Conservation (phyloP, 2,329 filamentous ascomycete species). For the Ceratocystis eucalypticola region DNA sequence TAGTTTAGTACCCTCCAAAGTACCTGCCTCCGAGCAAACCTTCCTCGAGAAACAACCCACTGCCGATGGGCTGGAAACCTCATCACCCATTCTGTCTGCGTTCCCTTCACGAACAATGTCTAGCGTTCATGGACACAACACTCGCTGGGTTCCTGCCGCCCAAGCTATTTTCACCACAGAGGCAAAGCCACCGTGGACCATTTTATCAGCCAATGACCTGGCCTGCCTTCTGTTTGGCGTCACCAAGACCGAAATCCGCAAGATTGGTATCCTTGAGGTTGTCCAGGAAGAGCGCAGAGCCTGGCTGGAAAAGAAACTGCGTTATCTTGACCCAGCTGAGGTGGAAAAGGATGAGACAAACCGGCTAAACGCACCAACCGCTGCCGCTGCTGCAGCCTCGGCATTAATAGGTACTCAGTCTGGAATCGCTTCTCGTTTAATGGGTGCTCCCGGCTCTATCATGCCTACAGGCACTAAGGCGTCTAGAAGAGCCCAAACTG, state of each 20-base stretch:
- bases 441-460: slow-evolving; percentile 65
- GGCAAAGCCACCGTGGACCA: slow-evolving; percentile 80
- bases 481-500: slow-evolving; percentile 50
- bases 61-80: not conserved
- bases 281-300: slow-evolving; percentile 77
- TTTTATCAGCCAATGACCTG: slow-evolving; percentile 88
- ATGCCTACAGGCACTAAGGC: slow-evolving; percentile 21
- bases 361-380: slow-evolving; percentile 24
- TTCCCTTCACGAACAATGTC: slow-evolving; percentile 24
- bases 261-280: slow-evolving; percentile 88
- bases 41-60: slow-evolving; percentile 2
- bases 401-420: slow-evolving; percentile 52
- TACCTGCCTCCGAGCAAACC: slow-evolving; percentile 5
- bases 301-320: slow-evolving; percentile 80
- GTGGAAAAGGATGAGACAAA: slow-evolving; percentile 29
- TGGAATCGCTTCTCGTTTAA: slow-evolving; percentile 73
- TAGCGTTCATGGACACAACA: slow-evolving; percentile 72
- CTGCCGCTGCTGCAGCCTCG: slow-evolving; percentile 32
- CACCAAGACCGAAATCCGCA: slow-evolving; percentile 46
- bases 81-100: slow-evolving; percentile 10
- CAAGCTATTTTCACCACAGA: slow-evolving; percentile 99
- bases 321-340: slow-evolving; percentile 42
- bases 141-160: slow-evolving; percentile 76
- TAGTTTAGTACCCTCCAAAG: slow-evolving; percentile 2
- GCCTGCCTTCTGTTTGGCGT: slow-evolving; percentile 74